Percentiles rank a stretch among this genome's conserved stretches.
Conservation (phyloP, 345 rosid species). For the Eucalyptus marginata region DNA sequence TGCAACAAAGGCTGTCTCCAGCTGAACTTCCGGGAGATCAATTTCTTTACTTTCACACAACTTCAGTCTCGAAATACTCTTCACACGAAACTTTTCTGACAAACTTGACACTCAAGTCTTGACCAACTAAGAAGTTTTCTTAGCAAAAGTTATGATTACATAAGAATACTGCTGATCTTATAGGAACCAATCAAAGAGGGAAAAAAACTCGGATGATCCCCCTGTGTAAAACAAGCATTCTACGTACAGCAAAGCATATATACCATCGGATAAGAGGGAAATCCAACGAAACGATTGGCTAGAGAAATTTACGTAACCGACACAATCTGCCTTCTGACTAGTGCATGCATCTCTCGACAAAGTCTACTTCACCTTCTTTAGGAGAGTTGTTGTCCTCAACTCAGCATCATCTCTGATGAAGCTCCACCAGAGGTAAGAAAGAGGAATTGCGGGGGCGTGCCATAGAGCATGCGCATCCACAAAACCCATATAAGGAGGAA, state of each 20-base stretch:
- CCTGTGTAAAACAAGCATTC: not conserved
- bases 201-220: not conserved
- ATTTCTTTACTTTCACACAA: not conserved
- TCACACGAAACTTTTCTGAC: not conserved
- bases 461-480: constrained; percentile 68
- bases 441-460: constrained; percentile 51
- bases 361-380: constrained; percentile 39
- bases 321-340: not conserved
- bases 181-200: no score
- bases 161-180: no score
- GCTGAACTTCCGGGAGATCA: not conserved
- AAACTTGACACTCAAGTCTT: not conserved
- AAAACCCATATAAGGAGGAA: constrained; percentile 52
- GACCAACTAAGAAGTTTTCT: not conserved
- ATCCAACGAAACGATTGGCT: not conserved
- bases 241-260: not conserved
- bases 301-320: not conserved
- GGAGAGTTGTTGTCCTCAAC: constrained; percentile 38
- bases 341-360: not conserved
- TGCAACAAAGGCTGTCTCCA: not conserved
- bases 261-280: not conserved
- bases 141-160: no score
- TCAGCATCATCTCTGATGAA: constrained; percentile 68
- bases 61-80: not conserved
- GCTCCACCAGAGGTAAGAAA: constrained; percentile 77